These are phyloP conservation scores for Phaseolus coccineus DNA, from an alignment of 331 rosid species.

Conservation along the genomic window DNA sequence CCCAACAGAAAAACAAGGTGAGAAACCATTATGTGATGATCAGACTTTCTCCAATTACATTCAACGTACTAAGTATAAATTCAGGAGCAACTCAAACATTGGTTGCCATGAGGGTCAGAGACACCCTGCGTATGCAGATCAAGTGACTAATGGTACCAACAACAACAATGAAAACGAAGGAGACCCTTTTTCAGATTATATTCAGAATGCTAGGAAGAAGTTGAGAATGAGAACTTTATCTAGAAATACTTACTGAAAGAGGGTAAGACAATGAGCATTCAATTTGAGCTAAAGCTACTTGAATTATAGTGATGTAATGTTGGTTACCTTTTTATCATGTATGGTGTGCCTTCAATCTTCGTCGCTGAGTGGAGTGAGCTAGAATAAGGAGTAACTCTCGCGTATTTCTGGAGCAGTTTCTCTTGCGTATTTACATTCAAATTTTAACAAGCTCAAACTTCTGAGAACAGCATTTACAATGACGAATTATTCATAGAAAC, in stretches of 20 bases:
- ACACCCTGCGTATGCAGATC: neutral
- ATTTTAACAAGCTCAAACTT: neutral
- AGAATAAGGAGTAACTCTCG: neutral
- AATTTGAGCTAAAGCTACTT: neutral
- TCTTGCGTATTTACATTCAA: neutral
- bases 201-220: conserved; percentile 45
- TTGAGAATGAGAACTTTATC: conserved; percentile 47
- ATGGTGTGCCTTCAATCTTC: neutral
- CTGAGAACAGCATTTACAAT: neutral
- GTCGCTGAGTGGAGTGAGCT: neutral
- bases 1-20: conserved; percentile 22
- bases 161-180: conserved; percentile 12
- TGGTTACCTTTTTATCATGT: neutral
- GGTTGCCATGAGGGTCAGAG: conserved; percentile 27
- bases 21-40: conserved; percentile 46
- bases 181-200: conserved; percentile 56
- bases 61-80: conserved; percentile 30
- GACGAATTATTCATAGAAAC: neutral
- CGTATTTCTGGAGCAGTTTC: neutral
- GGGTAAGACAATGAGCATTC: conserved; percentile 9
- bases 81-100: conserved; percentile 41
- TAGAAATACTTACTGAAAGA: conserved; percentile 38
- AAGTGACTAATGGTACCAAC: conserved; percentile 12
- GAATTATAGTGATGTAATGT: neutral
- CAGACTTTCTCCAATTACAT: conserved; percentile 51